Evolutionary conservation across 1,284 basidiomycete genomes (phyloP).

Genomic region (Sporisorium iseilematis-ciliati): DNA sequence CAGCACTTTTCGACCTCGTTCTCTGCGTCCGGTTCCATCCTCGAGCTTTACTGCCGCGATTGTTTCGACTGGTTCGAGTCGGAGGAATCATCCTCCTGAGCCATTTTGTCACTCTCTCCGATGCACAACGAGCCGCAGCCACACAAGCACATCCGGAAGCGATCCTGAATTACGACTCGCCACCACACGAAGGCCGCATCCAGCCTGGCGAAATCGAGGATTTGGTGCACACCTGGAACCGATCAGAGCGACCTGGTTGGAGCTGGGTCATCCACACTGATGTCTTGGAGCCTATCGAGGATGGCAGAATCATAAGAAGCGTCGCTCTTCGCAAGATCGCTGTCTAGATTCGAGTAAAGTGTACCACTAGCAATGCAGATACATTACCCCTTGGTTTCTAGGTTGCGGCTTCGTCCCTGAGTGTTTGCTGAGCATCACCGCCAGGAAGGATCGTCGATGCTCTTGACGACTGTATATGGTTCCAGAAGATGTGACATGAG

Average conservation of each 20-base stretch:
- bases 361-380: neutral
- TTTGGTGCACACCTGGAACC: conserved; percentile 28
- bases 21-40: conserved; percentile 46
- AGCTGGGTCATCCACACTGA: conserved; percentile 27
- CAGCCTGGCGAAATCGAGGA: conserved; percentile 34
- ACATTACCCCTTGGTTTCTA: neutral
- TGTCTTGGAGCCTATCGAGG: conserved; percentile 41
- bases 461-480: conserved; percentile 42
- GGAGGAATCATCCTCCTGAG: conserved; percentile 40
- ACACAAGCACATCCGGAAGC: conserved; percentile 10
- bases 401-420: neutral
- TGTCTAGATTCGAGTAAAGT: neutral
- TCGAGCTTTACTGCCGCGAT: conserved; percentile 22
- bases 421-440: conserved; percentile 3
- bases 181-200: conserved; percentile 33
- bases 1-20: conserved; percentile 25
- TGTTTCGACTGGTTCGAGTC: conserved; percentile 15
- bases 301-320: conserved; percentile 38
- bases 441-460: conserved; percentile 45
- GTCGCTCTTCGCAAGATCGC: conserved; percentile 23
- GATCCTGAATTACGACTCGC: conserved; percentile 33
- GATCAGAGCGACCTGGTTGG: neutral
- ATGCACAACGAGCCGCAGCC: conserved; percentile 8
- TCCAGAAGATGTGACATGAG: conserved; percentile 60
- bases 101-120: conserved; percentile 39